Conservation (phyloP, 345 rosid species). For the Aquilaria yunnanensis region DNA sequence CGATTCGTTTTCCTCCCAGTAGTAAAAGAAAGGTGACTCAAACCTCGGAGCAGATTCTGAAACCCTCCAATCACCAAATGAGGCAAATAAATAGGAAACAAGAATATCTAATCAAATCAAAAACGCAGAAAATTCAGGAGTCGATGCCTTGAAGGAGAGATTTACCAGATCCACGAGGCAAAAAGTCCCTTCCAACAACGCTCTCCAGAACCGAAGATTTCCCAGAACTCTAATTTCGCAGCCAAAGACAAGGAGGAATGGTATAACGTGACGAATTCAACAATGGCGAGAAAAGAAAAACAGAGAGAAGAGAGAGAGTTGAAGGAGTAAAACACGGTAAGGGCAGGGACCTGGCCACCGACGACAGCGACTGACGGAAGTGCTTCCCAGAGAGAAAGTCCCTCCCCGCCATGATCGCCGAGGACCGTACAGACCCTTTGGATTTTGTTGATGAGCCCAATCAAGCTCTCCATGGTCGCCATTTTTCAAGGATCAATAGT, state of each 20-base stretch:
- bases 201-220: conserved; percentile 97
- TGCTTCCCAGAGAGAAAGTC: conserved; percentile 99
- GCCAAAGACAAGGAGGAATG: conserved; percentile 9
- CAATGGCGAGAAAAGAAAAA: conserved; percentile 1
- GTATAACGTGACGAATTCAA: conserved; percentile 2
- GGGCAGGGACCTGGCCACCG: conserved; percentile 78
- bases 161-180: conserved; percentile 99
- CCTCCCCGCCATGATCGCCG: conserved; percentile 97
- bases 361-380: conserved; percentile 96
- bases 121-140: neutral
- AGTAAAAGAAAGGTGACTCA: no score
- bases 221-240: conserved; percentile 70
- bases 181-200: conserved; percentile 93
- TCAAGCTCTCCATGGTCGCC: conserved; percentile 98
- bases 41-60: no score
- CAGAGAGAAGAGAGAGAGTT: conserved; percentile 9
- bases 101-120: neutral
- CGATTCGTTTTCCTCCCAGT: no score
- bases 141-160: neutral
- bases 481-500: conserved; percentile 30
- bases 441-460: conserved; percentile 88
- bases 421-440: conserved; percentile 96
- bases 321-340: conserved; percentile 1
- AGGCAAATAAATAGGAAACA: no score
- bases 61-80: no score